These are phyloP conservation scores for Sequoia sempervirens DNA, from an alignment of 75 land plant species.

Conservation along the genomic window DNA sequence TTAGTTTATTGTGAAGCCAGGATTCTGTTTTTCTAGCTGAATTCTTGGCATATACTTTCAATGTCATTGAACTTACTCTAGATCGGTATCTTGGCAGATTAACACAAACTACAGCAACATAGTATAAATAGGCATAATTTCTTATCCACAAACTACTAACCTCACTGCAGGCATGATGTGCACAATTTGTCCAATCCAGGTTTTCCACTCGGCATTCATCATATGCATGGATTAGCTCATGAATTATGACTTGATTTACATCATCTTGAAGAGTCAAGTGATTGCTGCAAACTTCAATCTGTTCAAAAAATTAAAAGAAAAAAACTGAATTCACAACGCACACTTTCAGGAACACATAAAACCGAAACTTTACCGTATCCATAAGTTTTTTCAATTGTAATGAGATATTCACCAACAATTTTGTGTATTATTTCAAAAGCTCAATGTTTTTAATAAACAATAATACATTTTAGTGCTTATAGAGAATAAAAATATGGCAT, in stretches of 20 bases:
- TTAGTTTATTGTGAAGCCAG: not conserved
- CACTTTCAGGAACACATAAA: not conserved
- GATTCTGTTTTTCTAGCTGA: not conserved
- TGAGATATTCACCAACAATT: not conserved
- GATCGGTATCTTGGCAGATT: not conserved
- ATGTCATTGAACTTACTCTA: not conserved
- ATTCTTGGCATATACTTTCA: not conserved
- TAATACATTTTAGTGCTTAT: not conserved
- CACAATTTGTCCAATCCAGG: slow-evolving; percentile 90
- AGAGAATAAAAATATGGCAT: not conserved
- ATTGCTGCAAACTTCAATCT: slow-evolving; percentile 86
- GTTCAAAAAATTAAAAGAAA: slow-evolving; percentile 4
- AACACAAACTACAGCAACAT: not conserved
- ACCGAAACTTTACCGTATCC: not conserved
- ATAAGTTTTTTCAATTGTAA: not conserved
- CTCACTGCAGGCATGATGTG: slow-evolving; percentile 99
- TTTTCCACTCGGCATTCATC: slow-evolving; percentile 95
- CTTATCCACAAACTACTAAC: slow-evolving; percentile 23
- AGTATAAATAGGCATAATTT: not conserved
- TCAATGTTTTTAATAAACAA: not conserved
- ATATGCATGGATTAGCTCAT: slow-evolving; percentile 96
- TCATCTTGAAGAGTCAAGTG: slow-evolving; percentile 80
- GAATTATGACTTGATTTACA: slow-evolving; percentile 81
- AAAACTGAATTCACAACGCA: not conserved
- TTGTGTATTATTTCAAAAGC: not conserved